Evolutionary conservation across 2,329 filamentous ascomycete genomes (phyloP).

Genomic region (Pestalotiopsis sp.): DNA sequence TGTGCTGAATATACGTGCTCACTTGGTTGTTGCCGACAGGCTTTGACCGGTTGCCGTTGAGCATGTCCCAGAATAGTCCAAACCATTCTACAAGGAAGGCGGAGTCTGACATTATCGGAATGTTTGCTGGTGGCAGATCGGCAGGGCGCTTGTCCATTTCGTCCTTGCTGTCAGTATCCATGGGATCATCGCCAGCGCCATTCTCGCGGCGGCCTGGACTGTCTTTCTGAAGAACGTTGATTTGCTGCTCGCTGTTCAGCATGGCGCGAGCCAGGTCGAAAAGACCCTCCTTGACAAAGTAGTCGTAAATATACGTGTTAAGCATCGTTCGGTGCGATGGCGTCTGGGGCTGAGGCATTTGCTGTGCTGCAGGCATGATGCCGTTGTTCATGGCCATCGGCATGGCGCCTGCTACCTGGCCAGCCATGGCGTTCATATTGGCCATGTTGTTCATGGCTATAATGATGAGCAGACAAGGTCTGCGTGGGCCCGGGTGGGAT

Average conservation of each 20-base stretch:
- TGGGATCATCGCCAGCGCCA: conserved; percentile 71
- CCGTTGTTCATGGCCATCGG: conserved; percentile 67
- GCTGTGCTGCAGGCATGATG: conserved; percentile 28
- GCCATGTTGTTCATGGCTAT: conserved; percentile 68
- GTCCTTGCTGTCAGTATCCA: conserved; percentile 84
- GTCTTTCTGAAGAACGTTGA: conserved; percentile 65
- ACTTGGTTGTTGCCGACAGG: conserved; percentile 61
- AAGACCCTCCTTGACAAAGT: conserved; percentile 85
- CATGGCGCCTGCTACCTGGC: conserved; percentile 62
- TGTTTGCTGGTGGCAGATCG: conserved; percentile 76
- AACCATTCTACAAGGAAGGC: conserved; percentile 98
- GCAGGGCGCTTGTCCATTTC: conserved; percentile 76
- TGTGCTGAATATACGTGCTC: conserved; percentile 77
- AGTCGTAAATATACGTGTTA: conserved; percentile 90
- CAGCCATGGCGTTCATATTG: conserved; percentile 69
- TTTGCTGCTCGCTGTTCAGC: conserved; percentile 64
- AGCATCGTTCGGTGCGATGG: conserved; percentile 56
- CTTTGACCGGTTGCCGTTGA: conserved; percentile 76
- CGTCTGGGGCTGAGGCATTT: conserved; percentile 16
- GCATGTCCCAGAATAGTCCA: conserved; percentile 96
- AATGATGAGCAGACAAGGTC: conserved; percentile 40
- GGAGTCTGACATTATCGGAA: conserved; percentile 67
- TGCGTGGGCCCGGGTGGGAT: conserved; percentile 23
- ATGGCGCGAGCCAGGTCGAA: conserved; percentile 80
- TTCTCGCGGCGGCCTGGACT: conserved; percentile 69